Evolutionary conservation across 1,284 basidiomycete genomes (phyloP).

Genomic region (Malassezia yamatoensis): DNA sequence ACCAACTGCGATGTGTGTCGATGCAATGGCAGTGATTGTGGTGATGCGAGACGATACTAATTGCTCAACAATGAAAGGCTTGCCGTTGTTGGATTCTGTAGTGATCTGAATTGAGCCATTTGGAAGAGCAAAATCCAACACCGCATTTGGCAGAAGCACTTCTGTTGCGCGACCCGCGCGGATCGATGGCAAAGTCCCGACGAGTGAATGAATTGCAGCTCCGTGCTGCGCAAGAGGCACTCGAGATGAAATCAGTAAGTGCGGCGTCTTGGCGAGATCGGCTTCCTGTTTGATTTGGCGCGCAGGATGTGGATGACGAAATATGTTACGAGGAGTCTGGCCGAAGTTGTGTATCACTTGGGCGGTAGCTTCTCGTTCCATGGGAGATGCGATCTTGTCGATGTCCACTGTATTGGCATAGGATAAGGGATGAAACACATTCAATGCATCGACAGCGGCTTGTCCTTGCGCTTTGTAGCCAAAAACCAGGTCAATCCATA

Average conservation of each 20-base stretch:
- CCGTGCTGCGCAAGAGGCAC: constrained; percentile 7
- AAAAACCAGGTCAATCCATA: constrained; percentile 73
- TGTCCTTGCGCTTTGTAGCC: constrained; percentile 35
- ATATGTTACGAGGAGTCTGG: constrained; percentile 55
- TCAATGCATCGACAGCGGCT: constrained; percentile 56
- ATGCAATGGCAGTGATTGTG: constrained; percentile 64
- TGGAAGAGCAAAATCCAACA: constrained; percentile 57
- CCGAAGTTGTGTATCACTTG: constrained; percentile 86
- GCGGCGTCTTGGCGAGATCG: constrained; percentile 66
- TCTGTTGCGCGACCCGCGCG: constrained; percentile 58
- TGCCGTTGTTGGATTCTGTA: constrained; percentile 38
- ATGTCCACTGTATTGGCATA: constrained; percentile 60
- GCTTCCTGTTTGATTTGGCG: not conserved
- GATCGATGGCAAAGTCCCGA: constrained; percentile 56
- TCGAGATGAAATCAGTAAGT: constrained; percentile 44
- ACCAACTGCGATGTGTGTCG: constrained; percentile 52
- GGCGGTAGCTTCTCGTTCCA: constrained; percentile 80
- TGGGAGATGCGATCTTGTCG: constrained; percentile 68
- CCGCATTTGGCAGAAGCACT: constrained; percentile 56
- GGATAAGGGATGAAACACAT: constrained; percentile 85
- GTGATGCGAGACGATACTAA: constrained; percentile 21
- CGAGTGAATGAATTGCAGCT: constrained; percentile 36
- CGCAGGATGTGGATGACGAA: constrained; percentile 65
- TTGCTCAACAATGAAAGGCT: constrained; percentile 56
- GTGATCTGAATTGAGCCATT: constrained; percentile 55